phyloP scores from a whole-genome alignment of 805 yeast genomes.

The Debaryomyces hansenii region DNA sequence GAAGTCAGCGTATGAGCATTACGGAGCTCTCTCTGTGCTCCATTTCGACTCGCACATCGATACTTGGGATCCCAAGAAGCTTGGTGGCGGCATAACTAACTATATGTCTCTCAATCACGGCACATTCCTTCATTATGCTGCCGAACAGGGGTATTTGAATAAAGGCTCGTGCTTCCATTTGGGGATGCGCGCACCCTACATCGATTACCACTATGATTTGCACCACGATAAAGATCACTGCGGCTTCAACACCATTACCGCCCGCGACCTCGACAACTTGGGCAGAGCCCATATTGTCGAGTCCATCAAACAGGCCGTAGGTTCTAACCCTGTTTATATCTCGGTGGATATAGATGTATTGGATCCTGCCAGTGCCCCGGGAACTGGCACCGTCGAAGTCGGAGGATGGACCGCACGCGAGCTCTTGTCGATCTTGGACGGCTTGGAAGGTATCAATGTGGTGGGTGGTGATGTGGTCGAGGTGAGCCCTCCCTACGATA shows the following conservation, averaged over 20 bases:
- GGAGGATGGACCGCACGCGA: constrained; percentile 63
- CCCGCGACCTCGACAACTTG: constrained; percentile 46
- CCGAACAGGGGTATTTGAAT: constrained; percentile 60
- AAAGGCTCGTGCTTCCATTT: constrained; percentile 54
- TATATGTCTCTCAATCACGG: constrained; percentile 67
- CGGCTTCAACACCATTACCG: constrained; percentile 47
- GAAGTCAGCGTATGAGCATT: constrained; percentile 50
- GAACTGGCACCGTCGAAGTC: constrained; percentile 76
- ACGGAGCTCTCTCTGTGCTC: constrained; percentile 49
- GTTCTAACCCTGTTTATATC: constrained; percentile 43
- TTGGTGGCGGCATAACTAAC: constrained; percentile 62
- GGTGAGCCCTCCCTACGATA: constrained; percentile 66
- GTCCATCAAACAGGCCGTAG: constrained; percentile 34
- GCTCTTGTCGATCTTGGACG: constrained; percentile 57
- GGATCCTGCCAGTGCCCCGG: constrained; percentile 75
- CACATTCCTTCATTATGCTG: constrained; percentile 68
- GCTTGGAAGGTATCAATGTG: constrained; percentile 56
- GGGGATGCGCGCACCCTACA: constrained; percentile 65
- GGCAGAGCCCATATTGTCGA: constrained; percentile 40
- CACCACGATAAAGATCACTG: constrained; percentile 55
- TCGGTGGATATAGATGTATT: constrained; percentile 60
- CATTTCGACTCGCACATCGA: constrained; percentile 72
- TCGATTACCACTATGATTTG: constrained; percentile 35
- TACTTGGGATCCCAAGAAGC: constrained; percentile 63
- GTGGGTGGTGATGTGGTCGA: constrained; percentile 81